Evolutionary conservation across 108 stramenopile genomes (phyloP).

Genomic region (Skeletonema tropicum): DNA sequence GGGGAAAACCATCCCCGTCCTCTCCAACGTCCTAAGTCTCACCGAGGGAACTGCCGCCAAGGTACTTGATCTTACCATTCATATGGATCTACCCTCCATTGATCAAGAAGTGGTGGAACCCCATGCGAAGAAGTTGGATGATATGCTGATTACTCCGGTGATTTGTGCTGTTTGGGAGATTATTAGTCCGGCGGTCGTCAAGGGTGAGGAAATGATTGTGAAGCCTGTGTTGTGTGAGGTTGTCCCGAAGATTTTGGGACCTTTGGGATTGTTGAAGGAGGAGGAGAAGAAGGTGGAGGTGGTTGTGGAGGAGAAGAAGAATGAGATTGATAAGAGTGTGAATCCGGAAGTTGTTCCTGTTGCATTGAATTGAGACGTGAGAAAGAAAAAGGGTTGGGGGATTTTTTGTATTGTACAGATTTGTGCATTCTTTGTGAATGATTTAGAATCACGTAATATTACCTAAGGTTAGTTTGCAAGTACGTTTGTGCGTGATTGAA

Average conservation of each 20-base stretch:
- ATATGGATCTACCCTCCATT: slow-evolving; percentile 55
- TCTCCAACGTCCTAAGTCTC: slow-evolving; percentile 58
- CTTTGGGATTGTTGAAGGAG: slow-evolving; percentile 20
- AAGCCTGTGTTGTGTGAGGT: slow-evolving; percentile 35
- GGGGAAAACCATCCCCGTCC: slow-evolving; percentile 70
- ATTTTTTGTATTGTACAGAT: background rate
- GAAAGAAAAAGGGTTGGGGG: background rate
- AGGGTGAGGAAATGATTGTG: slow-evolving; percentile 62
- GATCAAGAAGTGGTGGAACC: slow-evolving; percentile 45
- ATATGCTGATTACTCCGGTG: slow-evolving; percentile 65
- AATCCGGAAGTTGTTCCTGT: slow-evolving; percentile 36
- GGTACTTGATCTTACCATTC: slow-evolving; percentile 47
- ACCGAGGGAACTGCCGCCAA: slow-evolving; percentile 74
- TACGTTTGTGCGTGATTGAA: no score
- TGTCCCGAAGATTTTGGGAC: slow-evolving; percentile 30
- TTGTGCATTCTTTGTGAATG: background rate
- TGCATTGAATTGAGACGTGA: background rate
- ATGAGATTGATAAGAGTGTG: slow-evolving; percentile 18
- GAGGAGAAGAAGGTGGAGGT: slow-evolving; percentile 21
- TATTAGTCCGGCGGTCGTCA: slow-evolving; percentile 52
- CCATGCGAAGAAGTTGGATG: slow-evolving; percentile 61
- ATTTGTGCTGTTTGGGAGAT: slow-evolving; percentile 55
- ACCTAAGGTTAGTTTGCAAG: background rate
- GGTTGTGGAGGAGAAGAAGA: slow-evolving; percentile 21
- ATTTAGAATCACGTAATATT: background rate